Percentiles rank a stretch among this genome's conserved stretches.
Conservation (phyloP, 768 basidiomycete genomes). For the Lepiota brunneoincarnata region DNA sequence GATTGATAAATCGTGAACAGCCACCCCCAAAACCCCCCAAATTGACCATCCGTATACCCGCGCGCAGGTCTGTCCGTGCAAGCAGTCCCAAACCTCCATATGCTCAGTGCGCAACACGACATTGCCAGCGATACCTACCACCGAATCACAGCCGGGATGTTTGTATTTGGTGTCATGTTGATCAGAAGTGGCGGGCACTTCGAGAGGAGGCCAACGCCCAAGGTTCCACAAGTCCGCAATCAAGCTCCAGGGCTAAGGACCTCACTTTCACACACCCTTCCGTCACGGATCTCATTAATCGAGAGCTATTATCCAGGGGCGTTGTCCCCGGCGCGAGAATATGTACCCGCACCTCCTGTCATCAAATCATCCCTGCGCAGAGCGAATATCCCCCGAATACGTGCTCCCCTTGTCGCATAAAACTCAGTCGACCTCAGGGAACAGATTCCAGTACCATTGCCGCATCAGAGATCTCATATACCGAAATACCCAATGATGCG, state of each 20-base stretch:
- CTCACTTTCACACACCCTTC: neutral
- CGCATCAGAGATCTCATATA: neutral
- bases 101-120: neutral
- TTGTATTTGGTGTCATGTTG: constrained; percentile 1
- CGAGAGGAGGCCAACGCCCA: neutral
- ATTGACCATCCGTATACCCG: neutral
- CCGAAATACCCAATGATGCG: neutral
- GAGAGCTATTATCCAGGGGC: neutral
- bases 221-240: neutral
- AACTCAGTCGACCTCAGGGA: neutral
- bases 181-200: neutral
- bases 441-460: too few relatives aligned
- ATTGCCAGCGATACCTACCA: neutral
- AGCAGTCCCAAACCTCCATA: neutral
- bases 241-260: neutral
- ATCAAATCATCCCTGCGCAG: constrained; percentile 1
- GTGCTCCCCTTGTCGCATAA: neutral
- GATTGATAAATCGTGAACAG: neutral
- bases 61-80: neutral
- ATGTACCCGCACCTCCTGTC: neutral
- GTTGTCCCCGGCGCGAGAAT: constrained; percentile 1
- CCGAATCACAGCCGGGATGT: neutral
- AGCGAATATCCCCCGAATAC: neutral
- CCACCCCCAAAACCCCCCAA: neutral
- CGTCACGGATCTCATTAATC: constrained; percentile 1